phyloP scores from a whole-genome alignment of 2,329 filamentous ascomycete genomes.

The Penicillium sp. region DNA sequence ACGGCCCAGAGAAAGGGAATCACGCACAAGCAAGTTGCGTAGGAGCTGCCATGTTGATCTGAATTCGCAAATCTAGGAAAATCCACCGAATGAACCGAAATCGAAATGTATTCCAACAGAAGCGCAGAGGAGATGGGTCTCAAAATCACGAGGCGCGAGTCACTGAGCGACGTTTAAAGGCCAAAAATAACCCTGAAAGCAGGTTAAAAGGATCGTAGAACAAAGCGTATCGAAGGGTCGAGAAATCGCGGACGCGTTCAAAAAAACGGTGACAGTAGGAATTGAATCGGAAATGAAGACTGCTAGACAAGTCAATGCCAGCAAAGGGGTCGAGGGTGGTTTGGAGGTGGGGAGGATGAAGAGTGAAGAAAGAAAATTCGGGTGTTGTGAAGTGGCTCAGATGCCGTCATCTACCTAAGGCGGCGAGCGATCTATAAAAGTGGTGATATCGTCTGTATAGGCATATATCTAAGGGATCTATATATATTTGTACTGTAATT shows the following conservation, averaged over 20 bases:
- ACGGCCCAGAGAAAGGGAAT: background rate
- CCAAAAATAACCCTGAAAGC: constrained; percentile 7
- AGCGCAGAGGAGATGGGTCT: constrained; percentile 4
- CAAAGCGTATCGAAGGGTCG: constrained; percentile 7
- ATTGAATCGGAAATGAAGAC: constrained; percentile 16
- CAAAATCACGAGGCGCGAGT: background rate
- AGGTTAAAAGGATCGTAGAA: constrained; percentile 2
- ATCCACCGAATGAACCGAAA: constrained; percentile 13
- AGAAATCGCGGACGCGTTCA: constrained; percentile 1
- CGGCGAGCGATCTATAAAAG: too few species aligned
- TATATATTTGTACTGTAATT: background rate
- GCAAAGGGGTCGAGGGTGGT: constrained; percentile 39
- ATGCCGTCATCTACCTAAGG: constrained; percentile 25
- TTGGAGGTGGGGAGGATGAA: constrained; percentile 24
- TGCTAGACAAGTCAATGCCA: constrained; percentile 56
- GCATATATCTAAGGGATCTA: background rate
- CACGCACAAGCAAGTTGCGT: constrained; percentile 85
- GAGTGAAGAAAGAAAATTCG: constrained; percentile 29
- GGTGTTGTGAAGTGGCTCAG: constrained; percentile 24
- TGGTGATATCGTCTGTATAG: too few species aligned
- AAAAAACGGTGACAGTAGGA: constrained; percentile 3
- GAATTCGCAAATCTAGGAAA: constrained; percentile 11
- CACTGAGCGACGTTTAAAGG: constrained; percentile 2
- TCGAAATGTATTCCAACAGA: constrained; percentile 9
- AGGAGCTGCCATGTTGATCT: constrained; percentile 71